Base-by-base conservation (phyloP, 371 early-diverging fungal genomes). In the Conidiobolus incongruus region DNA sequence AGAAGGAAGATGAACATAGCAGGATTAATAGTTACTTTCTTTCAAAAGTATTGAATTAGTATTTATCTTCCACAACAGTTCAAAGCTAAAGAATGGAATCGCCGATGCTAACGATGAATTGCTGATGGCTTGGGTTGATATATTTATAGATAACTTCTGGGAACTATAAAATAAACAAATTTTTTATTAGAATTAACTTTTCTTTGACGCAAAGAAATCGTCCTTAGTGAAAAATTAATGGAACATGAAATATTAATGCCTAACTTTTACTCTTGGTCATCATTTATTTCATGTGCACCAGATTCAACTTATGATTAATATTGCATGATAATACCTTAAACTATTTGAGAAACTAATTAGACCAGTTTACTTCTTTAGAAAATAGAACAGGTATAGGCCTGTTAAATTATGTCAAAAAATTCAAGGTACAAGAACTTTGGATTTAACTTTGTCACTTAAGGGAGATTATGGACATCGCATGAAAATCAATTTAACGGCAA, bases 71-170 rank as follows among this genome's bases (percentile, higher is more conserved):
- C n/a, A n/a, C n/a, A n/a, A n/a, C n/a, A n/a, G n/a, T n/a, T n/a
- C n/a, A n/a, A n/a, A n/a, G n/a, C n/a, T n/a, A n/a, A n/a, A n/a
- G n/a, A 21, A 17, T 44, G 19, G 23, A 44, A 17, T 2, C 10
- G 10, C n/a, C n/a, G 20, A 19, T 19, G 28, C 2, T 24, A 23
- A 35, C 20, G 58, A 61, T 5, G 29, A n/a, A 7, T 43, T 81
- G 15, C 83, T 85, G 2, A 55, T 94, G 32, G 76, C 91, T 1
- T 94, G 92, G 92, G 56, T 77, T 1, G 95, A 94, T 64, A 51
- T 94, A 31, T 75, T 82, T 0, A 85, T 88, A 0, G 95, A 92
- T 21, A 88, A 88, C 37, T 85, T 88, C 47, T 63, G 70, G 64
- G 76, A 47, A 52, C 60, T 11, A 65, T 76, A 1, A 52, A 54